Percentiles rank a stretch among this genome's conserved stretches.
Conservation (phyloP, 2,329 filamentous ascomycete species). For the Tolypocladium endophyticum region DNA sequence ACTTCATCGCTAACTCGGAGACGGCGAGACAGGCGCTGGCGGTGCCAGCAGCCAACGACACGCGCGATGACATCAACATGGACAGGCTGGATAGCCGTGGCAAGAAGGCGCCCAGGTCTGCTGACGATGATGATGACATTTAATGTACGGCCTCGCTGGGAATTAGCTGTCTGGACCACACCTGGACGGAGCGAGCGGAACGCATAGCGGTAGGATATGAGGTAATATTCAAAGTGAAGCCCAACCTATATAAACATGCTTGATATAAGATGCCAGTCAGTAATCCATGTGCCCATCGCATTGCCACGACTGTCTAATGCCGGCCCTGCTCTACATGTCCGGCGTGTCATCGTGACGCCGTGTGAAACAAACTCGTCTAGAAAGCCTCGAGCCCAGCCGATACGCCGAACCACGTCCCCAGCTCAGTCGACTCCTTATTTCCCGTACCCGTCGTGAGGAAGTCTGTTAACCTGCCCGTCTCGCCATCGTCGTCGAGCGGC, state of each 20-base stretch:
- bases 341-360: background rate
- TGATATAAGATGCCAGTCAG: background rate
- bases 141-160: slow-evolving; percentile 15
- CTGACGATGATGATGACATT: slow-evolving; percentile 50
- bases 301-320: background rate
- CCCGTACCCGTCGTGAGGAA: slow-evolving; percentile 48
- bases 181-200: background rate
- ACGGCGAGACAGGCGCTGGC: slow-evolving; percentile 73
- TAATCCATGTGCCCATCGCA: background rate
- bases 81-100: slow-evolving; percentile 51
- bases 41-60: slow-evolving; percentile 46
- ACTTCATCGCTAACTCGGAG: slow-evolving; percentile 83
- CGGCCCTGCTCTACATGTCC: background rate
- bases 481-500: slow-evolving; percentile 63
- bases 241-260: background rate
- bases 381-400: slow-evolving; percentile 61
- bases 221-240: slow-evolving; percentile 4
- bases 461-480: slow-evolving; percentile 61
- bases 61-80: slow-evolving; percentile 40
- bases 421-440: slow-evolving; percentile 46
- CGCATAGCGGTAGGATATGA: slow-evolving; percentile 8
- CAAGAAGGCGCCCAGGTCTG: slow-evolving; percentile 33
- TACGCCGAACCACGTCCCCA: slow-evolving; percentile 74
- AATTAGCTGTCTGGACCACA: background rate
- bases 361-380: slow-evolving; percentile 25